Evolutionary conservation across 176 grass and related monocot genomes (phyloP).

Genomic region (Cenchrus americanus): DNA sequence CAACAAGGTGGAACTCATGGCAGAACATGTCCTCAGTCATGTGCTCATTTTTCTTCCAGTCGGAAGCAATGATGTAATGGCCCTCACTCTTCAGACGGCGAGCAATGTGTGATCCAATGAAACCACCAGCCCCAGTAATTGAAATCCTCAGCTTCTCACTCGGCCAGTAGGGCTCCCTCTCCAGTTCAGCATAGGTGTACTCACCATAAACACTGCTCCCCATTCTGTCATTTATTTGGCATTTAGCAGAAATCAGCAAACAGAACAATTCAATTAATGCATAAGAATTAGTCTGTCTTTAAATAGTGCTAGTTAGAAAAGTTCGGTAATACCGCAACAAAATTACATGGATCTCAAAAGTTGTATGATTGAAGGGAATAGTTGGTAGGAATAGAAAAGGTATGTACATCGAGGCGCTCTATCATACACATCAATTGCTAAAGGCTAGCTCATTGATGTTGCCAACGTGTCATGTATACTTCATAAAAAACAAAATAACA

Average conservation of each 20-base stretch:
- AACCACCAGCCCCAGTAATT: conserved; percentile 81
- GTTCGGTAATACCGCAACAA: neutral
- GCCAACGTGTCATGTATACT: neutral
- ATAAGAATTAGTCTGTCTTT: neutral
- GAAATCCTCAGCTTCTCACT: conserved; percentile 76
- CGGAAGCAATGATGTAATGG: conserved; percentile 81
- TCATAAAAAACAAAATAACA: neutral
- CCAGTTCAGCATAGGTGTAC: conserved; percentile 79
- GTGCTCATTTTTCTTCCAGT: conserved; percentile 98
- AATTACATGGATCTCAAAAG: neutral
- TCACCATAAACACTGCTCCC: conserved; percentile 72
- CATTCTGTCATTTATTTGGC: conserved; percentile 58
- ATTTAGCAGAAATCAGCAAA: conserved; percentile 11
- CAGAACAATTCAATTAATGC: neutral
- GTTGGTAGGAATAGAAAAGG: neutral
- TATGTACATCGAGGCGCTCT: neutral
- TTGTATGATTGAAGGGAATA: neutral
- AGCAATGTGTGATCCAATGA: conserved; percentile 90
- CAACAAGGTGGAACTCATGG: conserved; percentile 87
- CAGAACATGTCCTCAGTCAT: conserved; percentile 95
- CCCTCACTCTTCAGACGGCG: conserved; percentile 78
- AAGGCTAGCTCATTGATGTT: neutral
- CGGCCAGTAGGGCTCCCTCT: conserved; percentile 79
- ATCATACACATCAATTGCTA: conserved; percentile 4
- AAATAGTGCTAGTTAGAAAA: neutral